Conservation (phyloP, 192 early-diverging fungal genomes). For the Pilaira anomala region DNA sequence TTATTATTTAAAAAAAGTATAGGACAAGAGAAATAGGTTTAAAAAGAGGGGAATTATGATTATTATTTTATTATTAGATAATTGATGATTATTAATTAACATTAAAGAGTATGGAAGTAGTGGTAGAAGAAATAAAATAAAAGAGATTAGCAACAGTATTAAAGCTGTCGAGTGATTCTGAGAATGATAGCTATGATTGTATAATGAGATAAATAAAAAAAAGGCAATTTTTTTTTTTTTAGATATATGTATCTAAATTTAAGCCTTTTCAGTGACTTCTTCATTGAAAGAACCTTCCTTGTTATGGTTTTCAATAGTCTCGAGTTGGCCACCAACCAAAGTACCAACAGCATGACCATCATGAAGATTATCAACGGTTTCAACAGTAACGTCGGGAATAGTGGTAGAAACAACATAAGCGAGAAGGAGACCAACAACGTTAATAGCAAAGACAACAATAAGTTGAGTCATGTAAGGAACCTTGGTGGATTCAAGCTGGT, state of each 20-base stretch:
- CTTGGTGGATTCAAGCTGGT: slow-evolving; percentile 61
- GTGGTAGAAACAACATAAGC: slow-evolving; percentile 24
- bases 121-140: too few species aligned
- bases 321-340: slow-evolving; percentile 38
- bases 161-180: too few species aligned
- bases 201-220: too few species aligned
- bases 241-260: background rate
- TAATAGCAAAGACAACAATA: slow-evolving; percentile 24
- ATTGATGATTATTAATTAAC: too few species aligned
- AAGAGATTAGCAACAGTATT: too few species aligned
- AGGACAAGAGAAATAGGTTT: too few species aligned
- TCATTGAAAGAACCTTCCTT: slow-evolving; percentile 17
- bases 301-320: slow-evolving; percentile 13
- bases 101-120: too few species aligned
- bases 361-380: slow-evolving; percentile 29
- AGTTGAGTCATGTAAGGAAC: slow-evolving; percentile 49
- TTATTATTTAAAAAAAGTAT: too few species aligned
- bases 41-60: too few species aligned
- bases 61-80: too few species aligned
- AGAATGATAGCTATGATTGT: too few species aligned
- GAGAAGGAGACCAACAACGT: slow-evolving; percentile 30
- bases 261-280: slow-evolving; percentile 2
- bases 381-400: slow-evolving; percentile 37
- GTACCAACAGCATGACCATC: slow-evolving; percentile 26
- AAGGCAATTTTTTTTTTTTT: too few species aligned